Base-by-base conservation (phyloP, 2,329 filamentous ascomycete species). In the Exophiala calicioides region DNA sequence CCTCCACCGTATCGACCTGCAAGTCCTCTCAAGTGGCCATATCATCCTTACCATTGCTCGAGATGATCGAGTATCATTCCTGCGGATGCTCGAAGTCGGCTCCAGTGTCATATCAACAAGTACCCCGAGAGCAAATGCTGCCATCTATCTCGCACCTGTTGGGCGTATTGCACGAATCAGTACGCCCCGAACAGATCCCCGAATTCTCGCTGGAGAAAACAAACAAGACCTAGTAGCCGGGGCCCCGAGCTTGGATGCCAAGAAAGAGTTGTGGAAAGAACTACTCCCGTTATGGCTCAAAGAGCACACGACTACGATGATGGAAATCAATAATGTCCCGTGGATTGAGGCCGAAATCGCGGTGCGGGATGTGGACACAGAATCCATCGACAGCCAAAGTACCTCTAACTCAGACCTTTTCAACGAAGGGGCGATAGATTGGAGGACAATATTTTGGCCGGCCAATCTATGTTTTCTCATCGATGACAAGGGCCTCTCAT, bases 381-480 rank as follows among this genome's bases (percentile, higher is more conserved):
- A 7, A 4, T 30, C 41, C 6, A 34, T 24, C n/a, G 23, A 32
- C 10, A 34, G 13, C 26, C 29, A 12, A 26, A 34, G 24, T 16
- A 12, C 19, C 31, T 15, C 50, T 6, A 32, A 16, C 19, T 56
- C 52, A 56, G 62, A 26, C 53, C 61, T 12, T 9, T 31, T 59
- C 47, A 44, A 59, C 61, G 35, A 60, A 61, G 47, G 52, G 45
- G 41, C 59, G 58, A 56, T 66, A 47, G 61, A 64, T 19, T 59
- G 69, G 50, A 70, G 67, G 54, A 66, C 67, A 18, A 65, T 73
- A 41, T 58, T 71, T 39, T 74, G 71, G 71, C 71, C 71, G 15
- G 66, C 68, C 21, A 59, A 62, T 16, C 67, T 69, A 49, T 72
- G 68, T 56, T 74, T 74, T 52, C 60, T 55, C 44, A 64, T 68